Evolutionary conservation across 345 rosid species (phyloP), one percentile per base, ranked within the genome.

Genomic region (Citrus cavaleriei): DNA sequence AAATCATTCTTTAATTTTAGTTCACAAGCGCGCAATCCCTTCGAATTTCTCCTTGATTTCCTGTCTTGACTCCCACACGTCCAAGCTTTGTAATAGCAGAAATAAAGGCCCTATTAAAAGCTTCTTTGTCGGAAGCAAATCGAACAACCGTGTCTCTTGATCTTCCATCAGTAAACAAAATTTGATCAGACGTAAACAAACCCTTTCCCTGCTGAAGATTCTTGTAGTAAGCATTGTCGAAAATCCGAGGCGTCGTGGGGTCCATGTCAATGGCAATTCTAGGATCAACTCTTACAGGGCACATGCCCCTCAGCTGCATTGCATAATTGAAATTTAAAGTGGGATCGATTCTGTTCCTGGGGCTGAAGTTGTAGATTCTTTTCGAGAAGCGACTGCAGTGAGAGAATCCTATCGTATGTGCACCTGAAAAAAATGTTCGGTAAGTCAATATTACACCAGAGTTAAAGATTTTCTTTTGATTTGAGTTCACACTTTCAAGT

Each of bases 241-340:
- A 95, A 12, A 46, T 83, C n/a, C 68, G 90, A 46, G 97, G 94
- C 0, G 95, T 83, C 8, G 85, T 77, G 0, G 98, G 98, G 70
- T 95, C 98, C 95, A 95, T 89, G 90, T 89, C 85, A 71, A 95
- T 91, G 65, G 95, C 98, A 16, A 92, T 88, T 38, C 86, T 81
- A 6, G 95, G 89, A 74, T 95, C 95, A 3, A 95, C 97, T 0
- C 77, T 77, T 4, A 67, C 0, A 25, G 97, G 97, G 54, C 98
- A 95, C 97, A 90, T 86, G 37, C 84, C 82, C 38, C 93, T 80
- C 5, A 95, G 90, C 79, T 90, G 86, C 27, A 81, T 10, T 0
- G 94, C 95, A 34, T 95, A 95, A 2, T 22, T 19, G 14, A 60
- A 0, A 83, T 90, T 91, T 12, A 95, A 64, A n/a, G 89, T 89